Conservation (phyloP, 78 protist species). For the Dictyostelium intermedium region DNA sequence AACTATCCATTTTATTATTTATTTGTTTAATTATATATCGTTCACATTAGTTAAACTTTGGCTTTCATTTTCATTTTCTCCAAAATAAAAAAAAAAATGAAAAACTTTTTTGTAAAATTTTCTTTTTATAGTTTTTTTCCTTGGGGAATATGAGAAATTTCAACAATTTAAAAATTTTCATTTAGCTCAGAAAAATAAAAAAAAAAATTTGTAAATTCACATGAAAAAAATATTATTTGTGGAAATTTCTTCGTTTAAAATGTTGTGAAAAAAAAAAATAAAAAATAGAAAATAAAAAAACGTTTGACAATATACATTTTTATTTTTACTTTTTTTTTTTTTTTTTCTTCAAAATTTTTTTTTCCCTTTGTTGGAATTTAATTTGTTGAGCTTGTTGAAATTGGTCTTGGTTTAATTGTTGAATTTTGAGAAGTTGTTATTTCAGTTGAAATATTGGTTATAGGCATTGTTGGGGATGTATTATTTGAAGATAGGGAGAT, state of each 20-base stretch:
- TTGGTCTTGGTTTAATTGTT: background rate
- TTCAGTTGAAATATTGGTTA: background rate
- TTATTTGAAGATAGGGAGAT: background rate
- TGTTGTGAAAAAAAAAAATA: too few species aligned
- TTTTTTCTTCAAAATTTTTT: background rate
- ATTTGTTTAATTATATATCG: background rate
- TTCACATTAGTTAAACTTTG: background rate
- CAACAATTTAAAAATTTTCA: too few species aligned
- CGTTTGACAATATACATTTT: too few species aligned
- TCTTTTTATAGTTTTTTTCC: background rate
- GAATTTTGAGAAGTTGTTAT: background rate
- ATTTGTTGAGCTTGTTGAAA: background rate
- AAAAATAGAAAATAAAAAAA: too few species aligned
- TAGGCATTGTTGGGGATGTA: background rate
- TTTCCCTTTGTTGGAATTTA: background rate
- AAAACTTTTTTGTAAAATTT: background rate
- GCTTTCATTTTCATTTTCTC: background rate
- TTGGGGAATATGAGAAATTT: too few species aligned
- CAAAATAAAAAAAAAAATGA: background rate
- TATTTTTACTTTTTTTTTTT: background rate
- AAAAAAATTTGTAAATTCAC: background rate
- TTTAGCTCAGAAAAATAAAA: too few species aligned
- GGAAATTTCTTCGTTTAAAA: background rate
- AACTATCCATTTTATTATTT: background rate
- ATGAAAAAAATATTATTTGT: too few species aligned